Evolutionary conservation across 1,139 yeast genomes (phyloP).

Genomic region (Pichia norvegensis): DNA sequence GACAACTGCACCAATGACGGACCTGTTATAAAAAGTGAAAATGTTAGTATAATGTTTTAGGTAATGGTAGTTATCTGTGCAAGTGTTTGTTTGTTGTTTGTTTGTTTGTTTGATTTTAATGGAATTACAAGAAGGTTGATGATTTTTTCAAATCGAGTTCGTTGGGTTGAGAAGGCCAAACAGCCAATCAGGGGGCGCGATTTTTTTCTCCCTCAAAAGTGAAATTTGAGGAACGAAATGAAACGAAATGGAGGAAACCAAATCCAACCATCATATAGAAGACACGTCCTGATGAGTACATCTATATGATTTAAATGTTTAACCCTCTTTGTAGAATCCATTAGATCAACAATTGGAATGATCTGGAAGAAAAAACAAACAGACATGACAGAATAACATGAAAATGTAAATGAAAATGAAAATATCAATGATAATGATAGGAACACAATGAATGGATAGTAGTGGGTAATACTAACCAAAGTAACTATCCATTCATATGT

Average conservation of each 20-base stretch:
- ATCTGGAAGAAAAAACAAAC: not conserved
- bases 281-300: no score
- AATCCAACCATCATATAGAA: not conserved
- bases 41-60: constrained; percentile 9
- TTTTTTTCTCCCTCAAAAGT: not conserved
- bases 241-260: not conserved
- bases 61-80: not conserved
- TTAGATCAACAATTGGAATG: not conserved
- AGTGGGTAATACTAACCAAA: no score
- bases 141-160: no score
- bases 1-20: constrained; percentile 99
- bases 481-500: no score
- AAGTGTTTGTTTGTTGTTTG: not conserved
- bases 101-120: no score
- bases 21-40: constrained; percentile 40
- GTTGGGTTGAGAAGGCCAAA: not conserved
- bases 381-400: no score
- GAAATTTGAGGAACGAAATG: not conserved
- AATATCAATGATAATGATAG: no score
- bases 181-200: not conserved
- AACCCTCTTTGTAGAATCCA: no score
- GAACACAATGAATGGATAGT: not conserved
- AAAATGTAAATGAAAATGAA: no score
- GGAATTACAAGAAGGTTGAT: no score
- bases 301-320: no score